Percentiles rank a stretch among this genome's conserved stretches.
phyloP scores from a whole-genome alignment of 495 filamentous ascomycete genomes.

The Neurospora sp. region DNA sequence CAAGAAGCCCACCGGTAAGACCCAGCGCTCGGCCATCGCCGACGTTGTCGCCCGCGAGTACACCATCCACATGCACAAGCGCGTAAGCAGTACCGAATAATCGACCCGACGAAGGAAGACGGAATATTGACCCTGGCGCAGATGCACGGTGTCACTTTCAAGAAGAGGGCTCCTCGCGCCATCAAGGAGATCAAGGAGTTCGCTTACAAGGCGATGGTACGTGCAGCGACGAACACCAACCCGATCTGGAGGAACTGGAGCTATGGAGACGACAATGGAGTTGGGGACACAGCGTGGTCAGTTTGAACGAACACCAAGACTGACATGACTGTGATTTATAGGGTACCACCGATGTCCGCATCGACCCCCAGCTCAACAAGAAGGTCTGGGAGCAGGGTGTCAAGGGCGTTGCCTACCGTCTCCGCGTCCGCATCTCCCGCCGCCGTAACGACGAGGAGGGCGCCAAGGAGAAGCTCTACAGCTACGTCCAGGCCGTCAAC shows the following conservation, averaged over 20 bases:
- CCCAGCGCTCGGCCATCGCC: slow-evolving; percentile 80
- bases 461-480: slow-evolving; percentile 96
- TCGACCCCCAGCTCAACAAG: slow-evolving; percentile 99
- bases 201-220: slow-evolving; percentile 89
- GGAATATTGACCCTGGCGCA: slow-evolving; percentile 26
- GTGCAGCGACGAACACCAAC: slow-evolving; percentile 21
- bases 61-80: slow-evolving; percentile 99
- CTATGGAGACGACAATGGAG: not conserved
- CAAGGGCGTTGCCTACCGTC: slow-evolving; percentile 94
- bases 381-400: slow-evolving; percentile 99
- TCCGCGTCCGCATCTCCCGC: slow-evolving; percentile 94
- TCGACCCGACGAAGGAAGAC: not conserved
- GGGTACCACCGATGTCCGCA: slow-evolving; percentile 94
- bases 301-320: not conserved
- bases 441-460: slow-evolving; percentile 99
- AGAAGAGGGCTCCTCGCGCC: slow-evolving; percentile 95
- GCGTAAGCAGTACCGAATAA: slow-evolving; percentile 54
- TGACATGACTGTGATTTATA: slow-evolving; percentile 31
- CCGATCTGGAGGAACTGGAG: slow-evolving; percentile 3
- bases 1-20: slow-evolving; percentile 60
- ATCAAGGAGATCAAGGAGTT: slow-evolving; percentile 99
- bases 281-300: not conserved
- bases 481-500: slow-evolving; percentile 97
- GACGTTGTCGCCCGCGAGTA: slow-evolving; percentile 99
- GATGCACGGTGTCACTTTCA: slow-evolving; percentile 96